Conservation (phyloP, 192 early-diverging fungal genomes). For the Backusella morwellensis region DNA sequence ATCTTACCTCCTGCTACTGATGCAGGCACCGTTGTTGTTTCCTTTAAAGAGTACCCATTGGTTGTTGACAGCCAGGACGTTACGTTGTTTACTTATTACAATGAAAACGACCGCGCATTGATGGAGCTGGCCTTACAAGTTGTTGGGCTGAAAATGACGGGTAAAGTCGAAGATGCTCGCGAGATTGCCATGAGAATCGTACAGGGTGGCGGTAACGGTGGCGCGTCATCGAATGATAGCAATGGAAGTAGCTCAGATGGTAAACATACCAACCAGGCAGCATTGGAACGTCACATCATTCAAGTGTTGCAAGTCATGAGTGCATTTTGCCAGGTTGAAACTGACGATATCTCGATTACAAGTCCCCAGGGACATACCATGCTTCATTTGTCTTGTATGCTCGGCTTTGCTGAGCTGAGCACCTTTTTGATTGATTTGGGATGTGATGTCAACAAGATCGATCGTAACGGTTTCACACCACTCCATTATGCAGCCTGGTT, state of each 20-base stretch:
- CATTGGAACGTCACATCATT: slow-evolving; percentile 39
- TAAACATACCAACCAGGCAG: slow-evolving; percentile 20
- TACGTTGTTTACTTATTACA: slow-evolving; percentile 47
- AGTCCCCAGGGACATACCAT: slow-evolving; percentile 54
- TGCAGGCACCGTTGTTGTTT: slow-evolving; percentile 61
- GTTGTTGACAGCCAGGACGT: slow-evolving; percentile 38
- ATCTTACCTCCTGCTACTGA: slow-evolving; percentile 66
- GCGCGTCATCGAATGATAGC: slow-evolving; percentile 14
- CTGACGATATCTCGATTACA: slow-evolving; percentile 35
- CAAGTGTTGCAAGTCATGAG: slow-evolving; percentile 39
- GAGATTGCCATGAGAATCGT: slow-evolving; percentile 63
- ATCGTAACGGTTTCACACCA: slow-evolving; percentile 66
- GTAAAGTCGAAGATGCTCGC: slow-evolving; percentile 63
- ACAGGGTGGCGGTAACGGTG: slow-evolving; percentile 16
- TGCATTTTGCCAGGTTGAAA: slow-evolving; percentile 35
- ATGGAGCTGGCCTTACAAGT: slow-evolving; percentile 81
- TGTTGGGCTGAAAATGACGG: slow-evolving; percentile 67
- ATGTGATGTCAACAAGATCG: slow-evolving; percentile 45
- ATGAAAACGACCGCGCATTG: slow-evolving; percentile 76
- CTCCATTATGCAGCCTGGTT: slow-evolving; percentile 70
- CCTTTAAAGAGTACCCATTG: slow-evolving; percentile 38
- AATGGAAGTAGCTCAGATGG: neutral
- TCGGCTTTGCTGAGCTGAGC: slow-evolving; percentile 55
- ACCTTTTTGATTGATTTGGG: slow-evolving; percentile 42
- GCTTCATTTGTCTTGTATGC: slow-evolving; percentile 63